Evolutionary conservation across 257 asterid genomes (phyloP).

Genomic region (Solanum ossicruentum): DNA sequence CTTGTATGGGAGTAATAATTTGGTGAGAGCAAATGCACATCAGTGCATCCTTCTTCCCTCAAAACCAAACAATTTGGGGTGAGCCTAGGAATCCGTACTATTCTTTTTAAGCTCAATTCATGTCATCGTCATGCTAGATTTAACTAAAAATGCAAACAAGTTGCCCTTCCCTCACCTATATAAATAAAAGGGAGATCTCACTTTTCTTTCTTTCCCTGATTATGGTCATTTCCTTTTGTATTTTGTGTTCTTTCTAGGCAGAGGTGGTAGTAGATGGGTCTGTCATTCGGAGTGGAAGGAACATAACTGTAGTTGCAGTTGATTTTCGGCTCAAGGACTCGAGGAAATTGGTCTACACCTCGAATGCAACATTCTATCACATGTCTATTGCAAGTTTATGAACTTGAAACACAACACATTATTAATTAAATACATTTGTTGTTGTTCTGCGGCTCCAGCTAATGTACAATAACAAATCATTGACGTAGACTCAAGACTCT

Average conservation of each 20-base stretch:
- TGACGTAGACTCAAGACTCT: background rate
- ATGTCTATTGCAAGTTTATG: slow-evolving; percentile 60
- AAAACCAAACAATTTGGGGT: too few species aligned
- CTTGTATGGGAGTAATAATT: background rate
- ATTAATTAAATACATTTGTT: background rate
- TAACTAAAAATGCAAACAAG: too few species aligned
- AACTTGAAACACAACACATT: background rate
- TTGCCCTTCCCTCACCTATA: background rate
- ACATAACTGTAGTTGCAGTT: slow-evolving; percentile 47
- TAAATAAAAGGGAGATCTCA: background rate
- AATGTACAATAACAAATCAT: background rate
- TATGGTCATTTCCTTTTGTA: background rate
- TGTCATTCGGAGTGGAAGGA: slow-evolving; percentile 72
- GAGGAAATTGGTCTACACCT: slow-evolving; percentile 35
- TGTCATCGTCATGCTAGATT: too few species aligned
- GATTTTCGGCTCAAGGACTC: slow-evolving; percentile 50
- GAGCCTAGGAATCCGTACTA: too few species aligned
- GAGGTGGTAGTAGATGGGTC: slow-evolving; percentile 49
- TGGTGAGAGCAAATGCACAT: background rate
- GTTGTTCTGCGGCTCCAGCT: background rate
- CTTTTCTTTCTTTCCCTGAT: background rate
- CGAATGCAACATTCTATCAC: slow-evolving; percentile 59
- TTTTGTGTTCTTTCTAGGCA: slow-evolving; percentile 27
- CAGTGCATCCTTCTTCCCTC: background rate
- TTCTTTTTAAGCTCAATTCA: too few species aligned